Base-by-base conservation (phyloP, 1,139 yeast genomes). In the Schwanniomyces etchellsii region DNA sequence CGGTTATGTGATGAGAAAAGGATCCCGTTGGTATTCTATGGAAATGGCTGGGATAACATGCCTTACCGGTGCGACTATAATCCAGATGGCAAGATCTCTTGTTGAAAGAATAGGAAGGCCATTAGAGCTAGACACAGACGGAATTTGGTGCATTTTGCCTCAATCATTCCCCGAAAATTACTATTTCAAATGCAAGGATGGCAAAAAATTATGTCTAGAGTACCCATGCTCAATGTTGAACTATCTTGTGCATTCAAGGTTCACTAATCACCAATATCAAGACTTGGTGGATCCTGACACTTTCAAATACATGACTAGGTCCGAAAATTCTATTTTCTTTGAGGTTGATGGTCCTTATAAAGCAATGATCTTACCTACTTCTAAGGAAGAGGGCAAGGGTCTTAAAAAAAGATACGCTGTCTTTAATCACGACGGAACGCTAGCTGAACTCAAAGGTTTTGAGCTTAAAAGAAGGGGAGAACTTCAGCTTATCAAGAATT, bases 21-120 rank as follows among this genome's bases (percentile, higher is more conserved):
- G 98, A 21, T 89, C 97, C 0, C 72, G 99, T 39, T 93, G 99
- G 99, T 93, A 89, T 49, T 91, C 98, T 0, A 89, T 93, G 94
- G 98, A 91, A 57, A 93, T 93, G 98, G 99, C 98, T 0, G 99
- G 98, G 39, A 94, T 93, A 12, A 93, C 99, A 0, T 93, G 98
- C 69, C 69, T 89, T 32, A 93, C 98, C 0, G 99, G 99, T 35
- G 96, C 98, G 0, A 86, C 95, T 0, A 91, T 93, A 44, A 93
- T 93, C 61, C 98, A 93, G 57, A 82, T 89, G 91, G 99, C 98
- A 0, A 69, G 98, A 40, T 65, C 82, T 2, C 64, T 91, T 36
- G 96, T 93, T n/a, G 98, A 91, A 53, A 68, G 96, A 45, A 63
- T 93, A 3, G 99, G 99, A 3, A 71, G 98, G 42, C 98, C 98